Conservation (phyloP, 2,329 filamentous ascomycete species). For the Fusarium verticillioides region DNA sequence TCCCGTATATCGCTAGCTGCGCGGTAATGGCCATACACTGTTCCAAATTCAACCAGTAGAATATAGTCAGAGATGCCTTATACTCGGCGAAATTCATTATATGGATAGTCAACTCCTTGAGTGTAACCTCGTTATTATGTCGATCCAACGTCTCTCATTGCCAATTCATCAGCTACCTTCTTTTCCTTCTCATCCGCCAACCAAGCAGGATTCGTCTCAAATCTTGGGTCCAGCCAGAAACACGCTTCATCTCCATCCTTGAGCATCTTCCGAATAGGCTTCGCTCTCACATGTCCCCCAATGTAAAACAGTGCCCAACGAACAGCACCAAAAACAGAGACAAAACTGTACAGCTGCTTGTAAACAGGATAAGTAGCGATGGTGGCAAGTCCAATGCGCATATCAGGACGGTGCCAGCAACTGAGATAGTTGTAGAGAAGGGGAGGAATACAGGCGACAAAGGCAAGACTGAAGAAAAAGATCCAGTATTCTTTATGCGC, state of each 20-base stretch:
- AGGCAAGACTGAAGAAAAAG: conserved; percentile 8
- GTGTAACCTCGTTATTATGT: neutral
- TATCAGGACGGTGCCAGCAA: neutral
- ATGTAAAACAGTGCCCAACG: conserved; percentile 10
- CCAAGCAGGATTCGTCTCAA: conserved; percentile 3
- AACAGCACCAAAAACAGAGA: conserved; percentile 1
- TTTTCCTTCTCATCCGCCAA: conserved; percentile 2
- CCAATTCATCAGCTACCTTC: neutral
- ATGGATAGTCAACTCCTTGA: neutral
- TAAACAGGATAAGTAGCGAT: neutral
- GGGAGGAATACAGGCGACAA: neutral
- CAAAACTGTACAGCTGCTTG: neutral
- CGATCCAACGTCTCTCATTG: neutral
- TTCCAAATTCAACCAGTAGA: too few relatives aligned
- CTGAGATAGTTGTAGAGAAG: conserved; percentile 7
- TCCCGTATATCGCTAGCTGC: neutral
- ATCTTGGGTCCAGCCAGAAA: neutral
- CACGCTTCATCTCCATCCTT: conserved; percentile 11
- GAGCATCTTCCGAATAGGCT: conserved; percentile 2
- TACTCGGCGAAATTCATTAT: neutral
- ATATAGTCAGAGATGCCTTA: too few relatives aligned
- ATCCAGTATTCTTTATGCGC: conserved; percentile 6
- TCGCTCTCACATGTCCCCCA: neutral
- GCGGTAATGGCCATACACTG: rapidly evolving
- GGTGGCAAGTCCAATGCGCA: neutral